Evolutionary conservation across 2,329 filamentous ascomycete genomes (phyloP), one percentile per base, ranked within the genome.

Genomic region (Fusarium nodosum): DNA sequence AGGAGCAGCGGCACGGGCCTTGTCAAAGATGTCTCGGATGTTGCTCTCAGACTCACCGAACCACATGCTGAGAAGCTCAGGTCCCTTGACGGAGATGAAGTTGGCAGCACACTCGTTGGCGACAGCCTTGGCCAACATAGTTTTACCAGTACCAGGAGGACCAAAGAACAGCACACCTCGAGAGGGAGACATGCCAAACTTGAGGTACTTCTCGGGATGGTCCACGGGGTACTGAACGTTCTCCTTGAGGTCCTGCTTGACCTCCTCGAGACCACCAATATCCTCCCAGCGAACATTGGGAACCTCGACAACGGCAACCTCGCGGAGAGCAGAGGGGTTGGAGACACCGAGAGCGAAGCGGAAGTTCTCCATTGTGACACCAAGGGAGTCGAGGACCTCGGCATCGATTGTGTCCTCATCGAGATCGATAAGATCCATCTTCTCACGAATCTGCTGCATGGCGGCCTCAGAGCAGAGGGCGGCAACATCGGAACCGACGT

Each of bases 341-440:
- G 94, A 97, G 65, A 97, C 94, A 76, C 96, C 96, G 52, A 99
- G 92, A 65, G 96, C 95, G 77, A 97, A 99, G 76, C 94, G 93
- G 93, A 99, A 99, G 89, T 99, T 99, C 83, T 99, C 96, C 93
- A 98, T 98, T 67, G 96, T 99, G 50, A 99, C 96, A 80, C 96
- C 96, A 47, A 99, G 90, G 46, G 96, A 98, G 83, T 99, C 96
- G 56, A 99, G 89, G 54, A 99, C 96, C 85, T 99, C 96, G 31
- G 96, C 96, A 76, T 99, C 96, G 69, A 99, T 99, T 67, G 96
- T 99, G 78, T 99, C 96, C 84, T 99, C 96, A 72, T 99, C 96
- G 34, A 99, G 88, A 82, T 99, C 96, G 74, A 99, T 99, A 71
- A 99, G 89, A 79, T 99, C 96, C 96, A 99, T 99, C 91, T 99